phyloP scores from a whole-genome alignment of 805 yeast genomes.

The Kuraishia capsulata region DNA sequence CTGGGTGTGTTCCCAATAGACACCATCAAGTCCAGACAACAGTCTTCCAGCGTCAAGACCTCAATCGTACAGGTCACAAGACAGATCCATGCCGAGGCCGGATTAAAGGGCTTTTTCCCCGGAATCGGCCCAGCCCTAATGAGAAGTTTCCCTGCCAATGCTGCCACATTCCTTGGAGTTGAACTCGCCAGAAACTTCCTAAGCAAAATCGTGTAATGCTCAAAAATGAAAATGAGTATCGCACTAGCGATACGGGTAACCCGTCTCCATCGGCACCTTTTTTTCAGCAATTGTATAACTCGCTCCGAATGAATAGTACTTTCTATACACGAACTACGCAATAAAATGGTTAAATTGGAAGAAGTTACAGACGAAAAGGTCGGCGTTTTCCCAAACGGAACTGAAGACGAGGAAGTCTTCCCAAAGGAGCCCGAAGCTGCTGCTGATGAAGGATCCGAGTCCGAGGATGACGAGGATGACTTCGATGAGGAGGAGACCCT shows the following conservation, averaged over 20 bases:
- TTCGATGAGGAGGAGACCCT: conserved; percentile 80
- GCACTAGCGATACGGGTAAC: no score
- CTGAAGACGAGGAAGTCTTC: no score
- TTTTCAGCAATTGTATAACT: no score
- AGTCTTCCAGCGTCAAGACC: conserved; percentile 44
- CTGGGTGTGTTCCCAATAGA: conserved; percentile 90
- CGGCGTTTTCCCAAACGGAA: conserved; percentile 13
- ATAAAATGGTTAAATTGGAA: conserved; percentile 63
- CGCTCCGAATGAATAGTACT: no score
- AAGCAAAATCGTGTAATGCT: background rate
- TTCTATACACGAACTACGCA: no score
- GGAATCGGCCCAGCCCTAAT: conserved; percentile 94
- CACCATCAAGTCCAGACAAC: conserved; percentile 82
- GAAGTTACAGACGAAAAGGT: conserved; percentile 52
- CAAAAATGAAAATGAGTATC: background rate
- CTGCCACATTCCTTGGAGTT: conserved; percentile 97
- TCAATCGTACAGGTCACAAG: conserved; percentile 59
- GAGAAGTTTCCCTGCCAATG: conserved; percentile 96
- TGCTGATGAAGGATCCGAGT: conserved; percentile 26
- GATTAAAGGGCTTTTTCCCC: conserved; percentile 90
- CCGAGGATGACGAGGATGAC: conserved; percentile 50
- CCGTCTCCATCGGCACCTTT: no score
- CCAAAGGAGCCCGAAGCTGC: conserved; percentile 21
- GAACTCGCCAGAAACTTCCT: conserved; percentile 51
- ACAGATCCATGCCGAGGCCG: conserved; percentile 65